Conservation (phyloP, 2,329 filamentous ascomycete species). For the Triangularia verruculosa region DNA sequence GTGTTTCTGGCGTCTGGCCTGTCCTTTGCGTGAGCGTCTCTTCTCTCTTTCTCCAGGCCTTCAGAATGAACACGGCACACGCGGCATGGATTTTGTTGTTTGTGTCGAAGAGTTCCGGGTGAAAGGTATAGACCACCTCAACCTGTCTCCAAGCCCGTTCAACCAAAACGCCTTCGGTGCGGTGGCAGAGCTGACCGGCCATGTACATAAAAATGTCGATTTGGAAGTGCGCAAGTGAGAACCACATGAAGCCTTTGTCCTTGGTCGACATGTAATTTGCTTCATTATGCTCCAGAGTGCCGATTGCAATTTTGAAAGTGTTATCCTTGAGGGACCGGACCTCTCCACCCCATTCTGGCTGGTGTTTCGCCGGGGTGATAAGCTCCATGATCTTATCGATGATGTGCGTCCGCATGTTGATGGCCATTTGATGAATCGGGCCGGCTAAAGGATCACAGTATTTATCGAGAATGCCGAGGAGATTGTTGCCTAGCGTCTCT, state of each 20-base stretch:
- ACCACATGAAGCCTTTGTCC: constrained; percentile 54
- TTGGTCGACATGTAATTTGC: constrained; percentile 43
- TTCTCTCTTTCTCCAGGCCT: constrained; percentile 53
- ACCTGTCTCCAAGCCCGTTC: constrained; percentile 53
- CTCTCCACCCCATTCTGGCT: constrained; percentile 50
- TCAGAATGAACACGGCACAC: constrained; percentile 48
- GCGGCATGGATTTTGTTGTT: constrained; percentile 42
- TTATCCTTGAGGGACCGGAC: constrained; percentile 50
- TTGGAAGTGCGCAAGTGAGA: constrained; percentile 53
- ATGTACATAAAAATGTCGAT: constrained; percentile 55
- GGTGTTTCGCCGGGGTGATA: constrained; percentile 45
- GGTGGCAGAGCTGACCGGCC: constrained; percentile 51
- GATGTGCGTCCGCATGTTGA: constrained; percentile 46
- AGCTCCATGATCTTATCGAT: constrained; percentile 49
- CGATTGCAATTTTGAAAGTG: constrained; percentile 53
- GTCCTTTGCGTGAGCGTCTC: constrained; percentile 33
- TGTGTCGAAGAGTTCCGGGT: constrained; percentile 50
- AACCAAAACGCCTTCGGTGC: constrained; percentile 47
- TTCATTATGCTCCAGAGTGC: constrained; percentile 47
- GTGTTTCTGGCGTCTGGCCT: constrained; percentile 41
- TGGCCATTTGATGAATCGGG: constrained; percentile 50
- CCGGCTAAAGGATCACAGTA: constrained; percentile 53
- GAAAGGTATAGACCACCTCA: constrained; percentile 45
- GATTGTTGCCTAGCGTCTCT: constrained; percentile 40
- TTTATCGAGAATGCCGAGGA: constrained; percentile 46